These are phyloP conservation scores for Jatropha curcas DNA, from an alignment of 345 rosid genomes.

Conservation along the genomic window DNA sequence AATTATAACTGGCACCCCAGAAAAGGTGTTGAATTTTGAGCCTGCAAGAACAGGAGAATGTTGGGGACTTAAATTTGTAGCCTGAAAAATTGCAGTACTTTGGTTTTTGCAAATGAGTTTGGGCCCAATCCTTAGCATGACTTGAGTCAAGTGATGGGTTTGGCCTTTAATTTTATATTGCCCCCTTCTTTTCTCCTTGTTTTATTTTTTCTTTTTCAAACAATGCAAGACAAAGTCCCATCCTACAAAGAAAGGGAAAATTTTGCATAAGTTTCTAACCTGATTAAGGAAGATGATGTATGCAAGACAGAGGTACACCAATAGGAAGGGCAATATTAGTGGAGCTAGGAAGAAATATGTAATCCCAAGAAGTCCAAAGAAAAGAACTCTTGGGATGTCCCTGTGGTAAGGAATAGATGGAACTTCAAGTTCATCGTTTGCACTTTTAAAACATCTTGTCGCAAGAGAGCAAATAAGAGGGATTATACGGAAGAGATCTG, in stretches of 20 bases:
- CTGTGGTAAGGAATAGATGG: constrained; percentile 78
- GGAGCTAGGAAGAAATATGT: constrained; percentile 96
- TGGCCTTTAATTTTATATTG: too few species aligned
- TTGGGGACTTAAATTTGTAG: too few species aligned
- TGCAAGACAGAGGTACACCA: constrained; percentile 78
- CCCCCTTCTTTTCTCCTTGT: too few species aligned
- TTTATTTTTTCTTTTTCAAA: too few species aligned
- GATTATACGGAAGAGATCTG: constrained; percentile 83
- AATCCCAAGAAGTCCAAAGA: constrained; percentile 87
- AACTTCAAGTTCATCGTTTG: constrained; percentile 59
- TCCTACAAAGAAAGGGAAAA: too few species aligned
- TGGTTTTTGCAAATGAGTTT: too few species aligned
- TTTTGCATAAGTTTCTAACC: constrained; percentile 40
- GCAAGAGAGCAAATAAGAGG: constrained; percentile 60
- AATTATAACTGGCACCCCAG: background rate
- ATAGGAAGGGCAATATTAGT: constrained; percentile 84
- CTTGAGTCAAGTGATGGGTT: too few species aligned
- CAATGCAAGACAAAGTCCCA: too few species aligned
- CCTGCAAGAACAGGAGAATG: too few species aligned
- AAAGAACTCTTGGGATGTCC: constrained; percentile 82
- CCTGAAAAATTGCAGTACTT: too few species aligned
- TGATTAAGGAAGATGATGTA: constrained; percentile 82
- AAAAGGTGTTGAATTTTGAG: too few species aligned
- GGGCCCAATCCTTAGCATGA: too few species aligned
- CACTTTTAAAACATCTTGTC: constrained; percentile 49